Evolutionary conservation across 208 protist genomes (phyloP).

Genomic region (Acanthamoeba healyi): DNA sequence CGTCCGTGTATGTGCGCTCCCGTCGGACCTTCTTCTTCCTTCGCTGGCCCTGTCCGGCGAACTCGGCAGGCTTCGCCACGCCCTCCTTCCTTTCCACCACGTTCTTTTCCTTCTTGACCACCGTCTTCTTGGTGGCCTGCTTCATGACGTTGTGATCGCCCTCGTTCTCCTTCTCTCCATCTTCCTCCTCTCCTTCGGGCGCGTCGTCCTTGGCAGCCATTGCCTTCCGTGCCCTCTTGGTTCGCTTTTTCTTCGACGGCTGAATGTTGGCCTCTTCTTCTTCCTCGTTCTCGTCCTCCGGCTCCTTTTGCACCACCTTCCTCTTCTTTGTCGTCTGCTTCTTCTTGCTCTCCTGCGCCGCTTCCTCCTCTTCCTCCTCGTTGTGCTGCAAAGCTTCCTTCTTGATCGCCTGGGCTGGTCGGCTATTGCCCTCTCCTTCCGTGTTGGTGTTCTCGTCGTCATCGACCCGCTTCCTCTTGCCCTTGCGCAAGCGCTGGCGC

Average conservation of each 20-base stretch:
- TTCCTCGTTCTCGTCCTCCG: neutral
- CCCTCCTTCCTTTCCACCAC: constrained; percentile 18
- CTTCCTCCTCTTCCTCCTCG: neutral
- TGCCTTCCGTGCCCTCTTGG: neutral
- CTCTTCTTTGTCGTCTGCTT: neutral
- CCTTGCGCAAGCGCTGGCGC: constrained; percentile 40
- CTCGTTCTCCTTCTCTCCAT: constrained; percentile 6
- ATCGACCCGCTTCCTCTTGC: constrained; percentile 21
- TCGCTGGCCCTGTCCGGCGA: neutral
- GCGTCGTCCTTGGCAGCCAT: neutral
- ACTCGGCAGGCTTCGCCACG: neutral
- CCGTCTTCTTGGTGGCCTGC: neutral
- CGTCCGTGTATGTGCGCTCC: constrained; percentile 20
- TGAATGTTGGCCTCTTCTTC: neutral
- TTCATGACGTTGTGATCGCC: neutral
- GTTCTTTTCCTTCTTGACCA: neutral
- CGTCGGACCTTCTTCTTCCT: constrained; percentile 15
- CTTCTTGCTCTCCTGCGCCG: neutral
- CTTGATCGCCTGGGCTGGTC: neutral
- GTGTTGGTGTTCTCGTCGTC: neutral
- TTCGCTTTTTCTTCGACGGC: neutral
- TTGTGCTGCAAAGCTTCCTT: too few relatives aligned
- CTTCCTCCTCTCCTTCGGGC: neutral
- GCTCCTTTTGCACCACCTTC: neutral
- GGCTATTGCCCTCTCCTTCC: neutral